Percentiles rank a stretch among this genome's conserved stretches.
These are phyloP conservation scores for Eimeria sp. DNA, from an alignment of 169 alveolate genomes.

Conservation along the genomic window DNA sequence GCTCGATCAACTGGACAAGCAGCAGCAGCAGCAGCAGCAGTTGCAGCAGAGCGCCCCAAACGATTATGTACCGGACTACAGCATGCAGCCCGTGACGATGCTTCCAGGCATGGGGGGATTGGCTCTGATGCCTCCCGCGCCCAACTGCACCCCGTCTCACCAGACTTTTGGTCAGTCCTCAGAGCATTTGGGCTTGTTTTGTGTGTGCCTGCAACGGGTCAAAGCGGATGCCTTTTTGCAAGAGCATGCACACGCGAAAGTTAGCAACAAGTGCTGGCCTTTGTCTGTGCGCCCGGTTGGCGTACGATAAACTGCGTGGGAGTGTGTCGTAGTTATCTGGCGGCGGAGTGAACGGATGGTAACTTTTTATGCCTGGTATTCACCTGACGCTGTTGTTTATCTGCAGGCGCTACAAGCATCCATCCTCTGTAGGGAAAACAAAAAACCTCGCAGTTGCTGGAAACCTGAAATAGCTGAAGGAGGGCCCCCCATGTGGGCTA, in stretches of 20 bases:
- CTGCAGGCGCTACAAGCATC: constrained; percentile 21
- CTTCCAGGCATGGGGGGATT: constrained; percentile 84
- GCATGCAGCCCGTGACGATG: constrained; percentile 73
- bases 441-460: not conserved
- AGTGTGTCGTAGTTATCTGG: not conserved
- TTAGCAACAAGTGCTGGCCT: not conserved
- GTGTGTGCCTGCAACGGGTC: not conserved
- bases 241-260: not conserved
- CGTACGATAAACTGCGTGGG: not conserved
- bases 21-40: constrained; percentile 91
- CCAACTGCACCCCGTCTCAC: constrained; percentile 55
- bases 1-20: constrained; percentile 90
- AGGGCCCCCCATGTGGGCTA: not conserved
- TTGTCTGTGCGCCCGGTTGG: not conserved
- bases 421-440: constrained; percentile 44
- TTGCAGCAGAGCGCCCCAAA: constrained; percentile 91
- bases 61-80: constrained; percentile 87
- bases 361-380: not conserved
- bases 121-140: constrained; percentile 82
- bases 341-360: not conserved
- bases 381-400: constrained; percentile 1
- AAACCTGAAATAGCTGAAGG: not conserved
- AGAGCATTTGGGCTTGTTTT: not conserved
- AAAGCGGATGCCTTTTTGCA: not conserved
- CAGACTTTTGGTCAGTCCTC: constrained; percentile 71